Base-by-base conservation (phyloP, 345 rosid genomes). In the Boechera divaricarpa region DNA sequence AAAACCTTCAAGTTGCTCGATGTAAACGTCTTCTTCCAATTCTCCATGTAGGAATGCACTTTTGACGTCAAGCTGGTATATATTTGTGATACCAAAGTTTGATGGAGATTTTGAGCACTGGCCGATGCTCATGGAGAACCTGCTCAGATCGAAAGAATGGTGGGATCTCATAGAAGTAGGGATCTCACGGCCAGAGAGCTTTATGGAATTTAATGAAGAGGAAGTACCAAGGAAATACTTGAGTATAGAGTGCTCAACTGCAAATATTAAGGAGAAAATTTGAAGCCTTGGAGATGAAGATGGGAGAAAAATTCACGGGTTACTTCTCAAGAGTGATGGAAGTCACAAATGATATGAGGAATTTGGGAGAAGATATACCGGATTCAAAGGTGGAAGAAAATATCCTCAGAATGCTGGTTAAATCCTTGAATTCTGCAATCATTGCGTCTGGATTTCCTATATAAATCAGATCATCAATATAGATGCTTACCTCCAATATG, bases 261-360 rank as follows among this genome's bases (percentile, higher is more conserved):
- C n/a, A 26, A 1, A 24, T 15, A 11, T 3, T 53, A n/a, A 3
- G 58, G 0, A 53, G 58, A 5, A 11, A 26, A 1, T 10, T 54
- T 4, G 15, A 54, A 2, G 7, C 26, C 0, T 12, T 26, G 7
- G 58, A 54, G n/a, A 54, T 54, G 58, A 54, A 11, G 1, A 7
- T 4, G 0, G 58, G 15, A 11, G 33, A 26, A 0, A 10, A 4
- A 0, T 26, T 54, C 4, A 54, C n/a, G 0, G 4, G 5, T 0
- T 13, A 44, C 16, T 44, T 44, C 7, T 4, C 48, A 12, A 1
- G 48, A 1, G 21, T 21, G 21, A 21, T 21, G 21, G 21, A 21
- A 21, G 21, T 21, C 21, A 21, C 21, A 21, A 21, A 16, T 44
- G 7, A 51, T 2, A 51, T 51, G 55, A 0, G 55, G 0, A 8